These are phyloP conservation scores for Borealophlyctis nickersoniae DNA, from an alignment of 192 early-diverging fungal genomes.

Conservation along the genomic window DNA sequence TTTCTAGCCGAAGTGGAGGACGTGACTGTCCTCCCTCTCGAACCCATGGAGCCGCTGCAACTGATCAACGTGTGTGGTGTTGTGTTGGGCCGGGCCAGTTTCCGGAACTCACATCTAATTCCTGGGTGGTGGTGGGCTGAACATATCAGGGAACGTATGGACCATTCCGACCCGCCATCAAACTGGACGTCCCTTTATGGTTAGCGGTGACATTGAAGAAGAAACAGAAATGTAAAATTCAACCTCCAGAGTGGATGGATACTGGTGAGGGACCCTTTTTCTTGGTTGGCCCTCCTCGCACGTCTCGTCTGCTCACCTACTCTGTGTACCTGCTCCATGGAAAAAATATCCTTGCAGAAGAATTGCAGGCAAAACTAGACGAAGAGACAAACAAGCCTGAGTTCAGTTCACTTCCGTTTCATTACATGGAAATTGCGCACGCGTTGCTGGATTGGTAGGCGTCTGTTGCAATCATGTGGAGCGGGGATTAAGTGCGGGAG, in stretches of 20 bases:
- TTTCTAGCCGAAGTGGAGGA: slow-evolving; percentile 79
- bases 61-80: slow-evolving; percentile 59
- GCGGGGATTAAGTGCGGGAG: too few relatives aligned
- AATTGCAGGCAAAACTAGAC: slow-evolving; percentile 58
- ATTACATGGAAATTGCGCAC: slow-evolving; percentile 80
- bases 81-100: too few relatives aligned
- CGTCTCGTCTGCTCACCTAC: neutral
- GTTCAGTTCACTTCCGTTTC: slow-evolving; percentile 73
- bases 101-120: too few relatives aligned
- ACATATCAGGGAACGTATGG: slow-evolving; percentile 63
- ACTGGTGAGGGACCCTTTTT: slow-evolving; percentile 44
- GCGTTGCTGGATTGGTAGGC: slow-evolving; percentile 72
- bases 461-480: too few relatives aligned
- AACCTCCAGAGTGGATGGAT: slow-evolving; percentile 78
- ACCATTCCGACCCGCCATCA: slow-evolving; percentile 77
- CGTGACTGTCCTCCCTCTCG: slow-evolving; percentile 71
- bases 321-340: neutral
- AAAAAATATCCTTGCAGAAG: slow-evolving; percentile 51
- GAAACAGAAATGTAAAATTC: slow-evolving; percentile 76
- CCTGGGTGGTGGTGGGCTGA: too few relatives aligned
- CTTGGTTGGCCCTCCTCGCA: neutral
- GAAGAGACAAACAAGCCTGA: slow-evolving; percentile 58
- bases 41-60: slow-evolving; percentile 67
- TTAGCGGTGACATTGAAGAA: slow-evolving; percentile 79
- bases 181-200: slow-evolving; percentile 80